These are phyloP conservation scores for Botrytis squamosa DNA, from an alignment of 2,329 filamentous ascomycete genomes.

Conservation along the genomic window DNA sequence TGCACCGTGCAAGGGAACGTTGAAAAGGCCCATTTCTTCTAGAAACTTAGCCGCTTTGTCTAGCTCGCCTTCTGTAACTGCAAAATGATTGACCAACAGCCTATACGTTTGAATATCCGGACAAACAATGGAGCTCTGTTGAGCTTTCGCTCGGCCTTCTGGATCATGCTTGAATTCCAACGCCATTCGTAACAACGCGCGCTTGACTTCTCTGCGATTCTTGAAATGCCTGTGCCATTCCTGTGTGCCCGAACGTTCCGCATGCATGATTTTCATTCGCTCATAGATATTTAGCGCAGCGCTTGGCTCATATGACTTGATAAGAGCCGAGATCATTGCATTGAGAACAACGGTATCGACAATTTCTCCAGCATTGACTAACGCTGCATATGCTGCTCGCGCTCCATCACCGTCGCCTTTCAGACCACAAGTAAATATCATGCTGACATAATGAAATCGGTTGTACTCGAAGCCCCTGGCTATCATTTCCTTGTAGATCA, in stretches of 20 bases:
- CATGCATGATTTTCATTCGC: constrained; percentile 66
- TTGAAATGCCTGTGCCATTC: constrained; percentile 41
- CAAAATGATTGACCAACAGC: constrained; percentile 74
- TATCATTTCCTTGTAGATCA: constrained; percentile 79
- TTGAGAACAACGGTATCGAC: constrained; percentile 87
- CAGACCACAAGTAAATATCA: constrained; percentile 83
- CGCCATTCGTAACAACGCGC: constrained; percentile 58
- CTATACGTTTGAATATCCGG: constrained; percentile 80
- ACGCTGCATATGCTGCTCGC: constrained; percentile 73
- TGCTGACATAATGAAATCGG: constrained; percentile 75
- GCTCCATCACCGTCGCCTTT: constrained; percentile 71
- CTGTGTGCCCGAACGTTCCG: constrained; percentile 26
- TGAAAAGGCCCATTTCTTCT: constrained; percentile 73
- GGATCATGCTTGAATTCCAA: constrained; percentile 55
- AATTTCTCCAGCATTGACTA: constrained; percentile 82
- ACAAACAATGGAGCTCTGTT: constrained; percentile 62
- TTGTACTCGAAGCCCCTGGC: constrained; percentile 65
- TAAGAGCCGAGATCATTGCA: constrained; percentile 75
- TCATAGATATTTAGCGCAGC: constrained; percentile 80
- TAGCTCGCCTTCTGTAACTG: constrained; percentile 67
- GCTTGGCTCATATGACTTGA: constrained; percentile 71
- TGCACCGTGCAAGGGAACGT: constrained; percentile 68
- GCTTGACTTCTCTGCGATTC: constrained; percentile 45
- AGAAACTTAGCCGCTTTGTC: constrained; percentile 68
- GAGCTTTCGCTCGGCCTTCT: constrained; percentile 52